A percentile compares a stretch with the other conserved stretches of the same genome.
These are phyloP conservation scores for Dendrostoma leiphaemia DNA, from an alignment of 2,329 filamentous ascomycete genomes.

Conservation along the genomic window DNA sequence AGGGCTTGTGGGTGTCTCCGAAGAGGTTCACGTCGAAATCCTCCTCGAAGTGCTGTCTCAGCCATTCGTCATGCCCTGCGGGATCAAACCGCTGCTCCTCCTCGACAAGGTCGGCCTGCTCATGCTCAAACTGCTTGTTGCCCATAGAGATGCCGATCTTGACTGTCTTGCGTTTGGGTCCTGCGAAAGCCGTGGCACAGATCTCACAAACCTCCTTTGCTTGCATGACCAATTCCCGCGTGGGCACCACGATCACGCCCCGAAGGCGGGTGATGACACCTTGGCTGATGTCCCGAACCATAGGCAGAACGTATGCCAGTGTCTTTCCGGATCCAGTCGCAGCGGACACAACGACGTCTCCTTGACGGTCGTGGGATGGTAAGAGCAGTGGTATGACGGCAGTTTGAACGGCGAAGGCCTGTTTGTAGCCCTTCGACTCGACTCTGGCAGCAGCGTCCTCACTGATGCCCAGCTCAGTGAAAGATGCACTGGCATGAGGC, in stretches of 20 bases:
- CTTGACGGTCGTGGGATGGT: conserved; percentile 58
- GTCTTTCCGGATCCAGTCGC: conserved; percentile 97
- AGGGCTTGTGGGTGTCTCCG: conserved; percentile 32
- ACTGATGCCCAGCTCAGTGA: conserved; percentile 62
- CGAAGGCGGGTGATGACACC: conserved; percentile 65
- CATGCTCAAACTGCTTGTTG: conserved; percentile 69
- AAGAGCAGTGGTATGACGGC: conserved; percentile 78
- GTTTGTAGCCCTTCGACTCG: conserved; percentile 63
- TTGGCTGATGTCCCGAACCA: conserved; percentile 72
- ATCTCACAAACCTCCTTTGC: conserved; percentile 75
- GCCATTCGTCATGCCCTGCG: conserved; percentile 44
- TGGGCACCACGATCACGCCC: conserved; percentile 84
- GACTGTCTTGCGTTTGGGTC: conserved; percentile 60
- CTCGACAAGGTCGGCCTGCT: conserved; percentile 50
- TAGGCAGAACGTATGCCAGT: conserved; percentile 82
- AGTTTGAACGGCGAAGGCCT: conserved; percentile 78
- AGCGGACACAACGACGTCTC: conserved; percentile 86
- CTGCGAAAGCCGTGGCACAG: conserved; percentile 63
- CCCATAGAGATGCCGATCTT: conserved; percentile 82
- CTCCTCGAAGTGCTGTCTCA: conserved; percentile 37
- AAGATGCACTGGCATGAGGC: conserved; percentile 57
- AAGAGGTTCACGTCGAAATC: conserved; percentile 37
- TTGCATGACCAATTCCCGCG: conserved; percentile 85
- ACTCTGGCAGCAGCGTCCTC: conserved; percentile 60
- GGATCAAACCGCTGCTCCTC: conserved; percentile 62